phyloP scores from a whole-genome alignment of 2,329 filamentous ascomycete genomes.

The Colletotrichum zoysiae region DNA sequence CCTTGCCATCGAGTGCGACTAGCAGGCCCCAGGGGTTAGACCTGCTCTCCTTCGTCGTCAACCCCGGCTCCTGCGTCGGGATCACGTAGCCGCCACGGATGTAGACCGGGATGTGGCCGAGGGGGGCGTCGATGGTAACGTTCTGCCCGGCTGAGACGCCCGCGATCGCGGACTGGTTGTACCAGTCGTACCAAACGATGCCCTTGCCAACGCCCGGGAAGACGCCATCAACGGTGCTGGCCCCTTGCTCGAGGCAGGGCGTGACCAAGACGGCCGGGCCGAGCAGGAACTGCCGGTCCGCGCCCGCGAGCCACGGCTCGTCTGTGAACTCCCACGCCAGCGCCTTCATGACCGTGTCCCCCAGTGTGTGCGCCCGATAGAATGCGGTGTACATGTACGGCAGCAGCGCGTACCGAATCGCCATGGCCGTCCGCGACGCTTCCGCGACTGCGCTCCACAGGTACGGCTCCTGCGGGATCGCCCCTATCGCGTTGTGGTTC shows the following conservation, averaged over 20 bases:
- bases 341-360: constrained; percentile 79
- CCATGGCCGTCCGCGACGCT: constrained; percentile 75
- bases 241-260: constrained; percentile 74
- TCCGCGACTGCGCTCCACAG: constrained; percentile 74
- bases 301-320: constrained; percentile 74
- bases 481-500: constrained; percentile 77
- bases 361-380: constrained; percentile 73
- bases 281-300: constrained; percentile 79
- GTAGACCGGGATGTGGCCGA: constrained; percentile 74
- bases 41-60: constrained; percentile 74
- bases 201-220: constrained; percentile 68
- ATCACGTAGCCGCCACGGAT: constrained; percentile 77
- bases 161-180: constrained; percentile 70
- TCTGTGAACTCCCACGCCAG: constrained; percentile 81
- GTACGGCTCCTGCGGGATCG: constrained; percentile 78
- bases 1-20: constrained; percentile 67
- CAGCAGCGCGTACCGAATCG: constrained; percentile 76
- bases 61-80: constrained; percentile 74
- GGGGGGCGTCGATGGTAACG: constrained; percentile 42
- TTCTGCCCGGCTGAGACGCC: constrained; percentile 54
- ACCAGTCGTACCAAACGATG: constrained; percentile 84
- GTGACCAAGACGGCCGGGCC: constrained; percentile 75
- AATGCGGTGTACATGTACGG: constrained; percentile 84
- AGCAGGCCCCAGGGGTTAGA: constrained; percentile 76
- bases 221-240: constrained; percentile 72